A percentile compares a stretch with the other conserved stretches of the same genome.
Evolutionary conservation across 2,329 filamentous ascomycete genomes (phyloP).

Genomic region (Cladophialophora exuberans): DNA sequence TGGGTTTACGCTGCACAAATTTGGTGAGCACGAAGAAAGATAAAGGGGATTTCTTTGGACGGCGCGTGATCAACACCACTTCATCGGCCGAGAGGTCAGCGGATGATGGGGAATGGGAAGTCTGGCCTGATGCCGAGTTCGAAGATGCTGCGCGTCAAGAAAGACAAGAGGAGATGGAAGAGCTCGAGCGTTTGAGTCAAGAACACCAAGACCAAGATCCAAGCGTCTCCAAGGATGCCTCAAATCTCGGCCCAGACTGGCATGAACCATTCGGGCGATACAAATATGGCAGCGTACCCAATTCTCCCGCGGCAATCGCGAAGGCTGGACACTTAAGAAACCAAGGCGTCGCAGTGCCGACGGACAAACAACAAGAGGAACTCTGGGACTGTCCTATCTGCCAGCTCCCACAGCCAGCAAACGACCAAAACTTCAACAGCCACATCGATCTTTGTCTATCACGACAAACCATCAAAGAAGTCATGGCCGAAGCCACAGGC

Average conservation of each 20-base stretch:
- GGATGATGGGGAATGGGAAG: slow-evolving; percentile 63
- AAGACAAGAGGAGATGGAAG: slow-evolving; percentile 62
- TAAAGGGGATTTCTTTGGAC: slow-evolving; percentile 77
- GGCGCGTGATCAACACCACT: slow-evolving; percentile 27
- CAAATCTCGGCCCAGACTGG: slow-evolving; percentile 32
- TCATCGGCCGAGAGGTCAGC: slow-evolving; percentile 38
- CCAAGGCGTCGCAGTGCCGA: slow-evolving; percentile 1
- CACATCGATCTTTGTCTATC: slow-evolving; percentile 94
- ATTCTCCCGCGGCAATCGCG: slow-evolving; percentile 19
- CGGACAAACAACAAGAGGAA: slow-evolving; percentile 11
- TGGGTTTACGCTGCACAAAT: slow-evolving; percentile 87
- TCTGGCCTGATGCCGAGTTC: slow-evolving; percentile 69
- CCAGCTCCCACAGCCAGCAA: slow-evolving; percentile 71
- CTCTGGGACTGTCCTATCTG: slow-evolving; percentile 89
- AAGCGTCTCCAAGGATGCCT: slow-evolving; percentile 8
- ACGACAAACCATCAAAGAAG: slow-evolving; percentile 80
- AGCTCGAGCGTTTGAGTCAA: slow-evolving; percentile 65
- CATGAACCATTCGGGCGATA: slow-evolving; percentile 35
- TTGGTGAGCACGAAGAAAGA: slow-evolving; percentile 85
- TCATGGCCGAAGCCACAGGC: slow-evolving; percentile 54
- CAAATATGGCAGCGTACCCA: slow-evolving; percentile 32
- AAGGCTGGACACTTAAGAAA: slow-evolving; percentile 20
- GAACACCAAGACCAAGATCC: slow-evolving; percentile 46
- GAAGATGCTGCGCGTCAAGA: slow-evolving; percentile 65
- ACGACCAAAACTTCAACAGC: slow-evolving; percentile 81